phyloP scores from a whole-genome alignment of 202 grass and related monocot species.

The Carex arenaria region DNA sequence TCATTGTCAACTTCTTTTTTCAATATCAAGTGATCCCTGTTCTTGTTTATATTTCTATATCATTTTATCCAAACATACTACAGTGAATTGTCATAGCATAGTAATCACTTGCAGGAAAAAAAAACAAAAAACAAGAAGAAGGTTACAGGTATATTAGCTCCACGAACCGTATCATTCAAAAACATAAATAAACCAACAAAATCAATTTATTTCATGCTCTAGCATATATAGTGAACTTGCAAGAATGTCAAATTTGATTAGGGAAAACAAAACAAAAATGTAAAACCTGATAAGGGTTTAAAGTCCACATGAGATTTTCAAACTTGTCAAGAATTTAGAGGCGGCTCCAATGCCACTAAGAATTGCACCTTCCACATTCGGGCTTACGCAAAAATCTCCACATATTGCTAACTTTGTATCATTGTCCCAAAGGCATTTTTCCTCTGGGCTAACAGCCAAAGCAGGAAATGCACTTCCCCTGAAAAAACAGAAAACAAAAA shows the following conservation, averaged over 20 bases:
- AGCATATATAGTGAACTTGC: neutral
- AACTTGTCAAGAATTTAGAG: slow-evolving; percentile 66
- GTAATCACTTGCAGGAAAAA: neutral
- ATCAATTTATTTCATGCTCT: neutral
- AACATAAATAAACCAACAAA: neutral
- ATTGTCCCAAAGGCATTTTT: slow-evolving; percentile 76
- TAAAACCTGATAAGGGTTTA: slow-evolving; percentile 24
- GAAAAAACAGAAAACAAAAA: slow-evolving; percentile 11
- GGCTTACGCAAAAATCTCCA: slow-evolving; percentile 81
- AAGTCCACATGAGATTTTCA: slow-evolving; percentile 40
- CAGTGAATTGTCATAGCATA: neutral
- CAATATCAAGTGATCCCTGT: neutral
- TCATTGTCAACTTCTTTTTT: neutral
- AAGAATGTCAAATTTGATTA: neutral
- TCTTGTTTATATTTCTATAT: neutral
- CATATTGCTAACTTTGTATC: slow-evolving; percentile 61
- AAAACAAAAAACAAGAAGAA: too few species aligned
- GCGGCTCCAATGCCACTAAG: slow-evolving; percentile 71
- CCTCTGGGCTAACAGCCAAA: slow-evolving; percentile 45
- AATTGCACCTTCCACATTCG: slow-evolving; percentile 71
- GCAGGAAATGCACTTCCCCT: slow-evolving; percentile 80
- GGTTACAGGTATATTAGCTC: neutral
- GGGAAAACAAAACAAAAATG: neutral
- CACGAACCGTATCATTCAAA: neutral
- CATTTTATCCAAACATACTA: neutral